phyloP scores from a whole-genome alignment of 768 basidiomycete species.

The Tricholoma matsutake region DNA sequence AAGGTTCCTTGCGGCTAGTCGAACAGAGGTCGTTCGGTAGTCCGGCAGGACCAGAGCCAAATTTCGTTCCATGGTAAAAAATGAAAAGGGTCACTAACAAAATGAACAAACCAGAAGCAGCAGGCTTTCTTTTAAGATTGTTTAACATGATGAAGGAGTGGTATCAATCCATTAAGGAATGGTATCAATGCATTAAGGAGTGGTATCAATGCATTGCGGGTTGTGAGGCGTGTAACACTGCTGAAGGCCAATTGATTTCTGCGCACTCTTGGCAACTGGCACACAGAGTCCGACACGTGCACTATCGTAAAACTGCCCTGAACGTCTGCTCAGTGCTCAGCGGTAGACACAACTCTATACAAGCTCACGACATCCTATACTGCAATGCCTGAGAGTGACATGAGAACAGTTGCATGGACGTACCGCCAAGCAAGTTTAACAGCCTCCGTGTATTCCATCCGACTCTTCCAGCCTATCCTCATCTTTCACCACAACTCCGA shows the following conservation, averaged over 20 bases:
- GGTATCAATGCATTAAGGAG: neutral
- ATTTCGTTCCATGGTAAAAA: neutral
- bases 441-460: no score
- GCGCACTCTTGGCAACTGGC: no score
- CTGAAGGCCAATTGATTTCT: neutral
- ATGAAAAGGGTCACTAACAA: constrained; percentile 1
- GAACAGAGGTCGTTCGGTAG: neutral
- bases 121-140: neutral
- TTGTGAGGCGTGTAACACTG: neutral
- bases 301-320: no score
- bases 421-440: no score
- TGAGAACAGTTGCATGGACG: no score
- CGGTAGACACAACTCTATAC: no score
- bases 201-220: neutral
- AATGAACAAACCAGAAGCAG: neutral
- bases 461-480: no score
- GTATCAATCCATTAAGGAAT: neutral
- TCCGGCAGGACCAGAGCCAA: neutral
- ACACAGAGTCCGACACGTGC: no score
- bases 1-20: neutral
- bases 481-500: no score
- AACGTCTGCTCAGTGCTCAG: no score
- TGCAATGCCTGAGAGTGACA: no score
- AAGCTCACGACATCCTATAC: no score
- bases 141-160: neutral